phyloP scores from a whole-genome alignment of 164 flowering plant genomes.

The Malania oleifera region DNA sequence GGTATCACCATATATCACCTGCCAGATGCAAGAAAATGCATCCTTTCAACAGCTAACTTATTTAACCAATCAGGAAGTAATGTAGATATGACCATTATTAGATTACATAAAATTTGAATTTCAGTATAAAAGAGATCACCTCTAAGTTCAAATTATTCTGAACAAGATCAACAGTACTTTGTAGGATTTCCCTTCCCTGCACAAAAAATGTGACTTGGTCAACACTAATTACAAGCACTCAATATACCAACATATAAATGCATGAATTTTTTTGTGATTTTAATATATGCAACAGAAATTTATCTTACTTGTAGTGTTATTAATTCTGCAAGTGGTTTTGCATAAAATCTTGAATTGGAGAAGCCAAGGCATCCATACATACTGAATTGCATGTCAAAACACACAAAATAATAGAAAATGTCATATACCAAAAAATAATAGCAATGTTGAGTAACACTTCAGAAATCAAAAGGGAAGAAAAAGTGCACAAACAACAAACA shows the following conservation, averaged over 20 bases:
- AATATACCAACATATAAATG: neutral
- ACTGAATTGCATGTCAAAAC: conserved; percentile 37
- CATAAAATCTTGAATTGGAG: conserved; percentile 97
- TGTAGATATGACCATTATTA: neutral
- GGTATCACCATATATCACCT: conserved; percentile 99
- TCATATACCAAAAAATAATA: too few relatives aligned
- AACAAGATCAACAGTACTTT: conserved; percentile 95
- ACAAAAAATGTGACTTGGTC: conserved; percentile 7
- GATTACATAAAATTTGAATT: neutral
- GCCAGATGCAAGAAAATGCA: conserved; percentile 19
- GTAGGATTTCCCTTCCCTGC: conserved; percentile 97
- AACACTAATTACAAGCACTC: neutral
- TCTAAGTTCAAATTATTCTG: conserved; percentile 81
- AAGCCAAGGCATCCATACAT: conserved; percentile 99
- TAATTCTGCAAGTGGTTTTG: conserved; percentile 98
- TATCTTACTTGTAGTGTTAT: conserved; percentile 76
- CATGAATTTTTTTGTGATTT: neutral
- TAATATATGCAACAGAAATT: neutral
- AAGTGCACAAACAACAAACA: conserved; percentile 3
- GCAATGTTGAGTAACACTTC: too few relatives aligned
- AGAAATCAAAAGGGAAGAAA: too few relatives aligned
- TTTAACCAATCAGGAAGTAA: neutral
- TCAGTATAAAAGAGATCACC: conserved; percentile 31
- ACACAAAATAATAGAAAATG: neutral
- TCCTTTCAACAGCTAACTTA: neutral